These are phyloP conservation scores for Kuraishia ogatae DNA, from an alignment of 805 yeast genomes.

Conservation along the genomic window DNA sequence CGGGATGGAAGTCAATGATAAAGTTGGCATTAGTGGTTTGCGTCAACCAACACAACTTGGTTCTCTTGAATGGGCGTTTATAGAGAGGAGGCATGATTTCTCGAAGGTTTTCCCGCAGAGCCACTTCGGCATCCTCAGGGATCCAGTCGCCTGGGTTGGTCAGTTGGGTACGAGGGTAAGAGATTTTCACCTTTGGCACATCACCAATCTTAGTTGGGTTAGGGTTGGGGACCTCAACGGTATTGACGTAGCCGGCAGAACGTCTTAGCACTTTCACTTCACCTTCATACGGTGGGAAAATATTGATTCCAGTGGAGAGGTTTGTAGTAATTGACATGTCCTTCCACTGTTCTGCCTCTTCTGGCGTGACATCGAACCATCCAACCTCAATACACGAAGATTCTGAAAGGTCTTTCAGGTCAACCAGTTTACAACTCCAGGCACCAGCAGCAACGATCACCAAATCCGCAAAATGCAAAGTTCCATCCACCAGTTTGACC, in stretches of 20 bases:
- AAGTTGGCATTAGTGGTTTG: slow-evolving; percentile 17
- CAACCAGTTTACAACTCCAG: slow-evolving; percentile 17
- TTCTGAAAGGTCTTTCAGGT: slow-evolving; percentile 10
- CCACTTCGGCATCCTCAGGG: slow-evolving; percentile 16
- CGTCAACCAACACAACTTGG: slow-evolving; percentile 18
- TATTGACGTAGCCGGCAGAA: slow-evolving; percentile 18
- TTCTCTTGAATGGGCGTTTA: slow-evolving; percentile 16
- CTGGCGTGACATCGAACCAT: slow-evolving; percentile 14
- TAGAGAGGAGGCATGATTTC: slow-evolving; percentile 16
- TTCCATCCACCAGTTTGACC: slow-evolving; percentile 10
- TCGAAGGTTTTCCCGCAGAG: slow-evolving; percentile 11
- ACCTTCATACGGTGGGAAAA: slow-evolving; percentile 18
- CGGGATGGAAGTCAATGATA: slow-evolving; percentile 15
- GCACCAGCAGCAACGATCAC: slow-evolving; percentile 19
- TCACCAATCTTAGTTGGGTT: slow-evolving; percentile 5
- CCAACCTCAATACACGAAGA: slow-evolving; percentile 17
- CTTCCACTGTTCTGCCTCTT: slow-evolving; percentile 15
- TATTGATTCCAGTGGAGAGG: slow-evolving; percentile 18
- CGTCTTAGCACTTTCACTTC: slow-evolving; percentile 17
- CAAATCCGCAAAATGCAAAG: slow-evolving; percentile 6
- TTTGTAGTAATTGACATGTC: slow-evolving; percentile 18
- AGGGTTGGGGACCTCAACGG: slow-evolving; percentile 11
- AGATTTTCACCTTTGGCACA: slow-evolving; percentile 5
- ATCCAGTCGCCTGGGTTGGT: slow-evolving; percentile 16
- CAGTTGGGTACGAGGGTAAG: slow-evolving; percentile 16